These are phyloP conservation scores for Ceratocystis smalleyi DNA, from an alignment of 2,329 filamentous ascomycete species.

Conservation along the genomic window DNA sequence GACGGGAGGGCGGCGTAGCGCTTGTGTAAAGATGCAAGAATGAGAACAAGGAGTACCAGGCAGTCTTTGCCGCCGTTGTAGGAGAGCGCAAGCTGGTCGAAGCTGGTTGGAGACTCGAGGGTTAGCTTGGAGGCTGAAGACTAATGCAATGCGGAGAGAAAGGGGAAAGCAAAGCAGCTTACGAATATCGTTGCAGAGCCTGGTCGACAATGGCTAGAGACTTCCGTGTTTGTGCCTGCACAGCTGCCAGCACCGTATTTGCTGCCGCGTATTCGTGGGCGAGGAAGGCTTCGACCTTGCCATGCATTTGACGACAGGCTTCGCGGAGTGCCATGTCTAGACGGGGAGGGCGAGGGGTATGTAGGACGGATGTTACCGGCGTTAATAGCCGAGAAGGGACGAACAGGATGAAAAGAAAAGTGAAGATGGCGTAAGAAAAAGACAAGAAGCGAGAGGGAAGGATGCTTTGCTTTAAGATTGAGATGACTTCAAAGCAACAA, in stretches of 20 bases:
- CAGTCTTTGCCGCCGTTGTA: conserved; percentile 86
- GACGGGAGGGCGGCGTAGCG: conserved; percentile 23
- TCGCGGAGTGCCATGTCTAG: conserved; percentile 22
- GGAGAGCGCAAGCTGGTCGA: conserved; percentile 30
- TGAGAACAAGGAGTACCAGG: conserved; percentile 75
- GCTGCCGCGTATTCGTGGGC: conserved; percentile 39
- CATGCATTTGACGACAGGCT: conserved; percentile 39
- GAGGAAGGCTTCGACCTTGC: conserved; percentile 51
- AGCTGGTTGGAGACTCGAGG: conserved; percentile 7
- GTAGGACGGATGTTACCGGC: no score
- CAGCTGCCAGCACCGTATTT: conserved; percentile 32
- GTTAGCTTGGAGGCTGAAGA: background rate
- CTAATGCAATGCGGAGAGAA: background rate
- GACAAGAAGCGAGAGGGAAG: background rate
- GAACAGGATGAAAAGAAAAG: background rate
- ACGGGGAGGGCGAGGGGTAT: background rate
- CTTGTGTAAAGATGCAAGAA: conserved; percentile 49
- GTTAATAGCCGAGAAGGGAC: no score
- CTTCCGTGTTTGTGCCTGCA: conserved; percentile 59
- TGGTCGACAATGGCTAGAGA: conserved; percentile 60
- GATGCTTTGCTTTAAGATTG: background rate
- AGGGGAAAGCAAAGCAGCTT: conserved; percentile 22
- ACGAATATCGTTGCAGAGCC: conserved; percentile 63
- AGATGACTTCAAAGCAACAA: background rate
- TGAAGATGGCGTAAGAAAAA: background rate